Evolutionary conservation across 2,329 filamentous ascomycete genomes (phyloP), one percentile per base, ranked within the genome.

Genomic region (Dactylellina parvicollis): DNA sequence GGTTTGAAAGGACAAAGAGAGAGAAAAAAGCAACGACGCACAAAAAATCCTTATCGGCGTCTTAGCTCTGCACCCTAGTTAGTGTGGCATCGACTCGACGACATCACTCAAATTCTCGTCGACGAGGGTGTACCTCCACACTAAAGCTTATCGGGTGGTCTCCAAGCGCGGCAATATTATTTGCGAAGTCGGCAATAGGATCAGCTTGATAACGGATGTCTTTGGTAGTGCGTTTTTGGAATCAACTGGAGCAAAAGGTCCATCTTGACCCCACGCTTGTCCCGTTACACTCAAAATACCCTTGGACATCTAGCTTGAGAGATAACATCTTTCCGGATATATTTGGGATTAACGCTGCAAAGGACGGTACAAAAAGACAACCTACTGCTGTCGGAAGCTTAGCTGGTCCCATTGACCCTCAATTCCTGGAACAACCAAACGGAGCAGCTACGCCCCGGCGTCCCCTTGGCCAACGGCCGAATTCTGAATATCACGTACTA

Each of bases 41-140:
- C 3, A 18, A 61, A 66, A 73, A 66, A 55, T 66, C 60, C 67
- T 73, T 73, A 73, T 73, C 69, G 69, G 69, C 69, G 69, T 73
- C 69, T 56, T 73, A 65, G 69, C 60, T 40, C 18, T 55, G 12
- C 38, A 64, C 56, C 57, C 50, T 34, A 38, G 57, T 49, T 34
- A 32, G 18, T 55, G 47, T 40, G 66, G 50, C 40, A 56, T 50
- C 54, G n/a, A n/a, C 49, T 34, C 57, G 40, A 61, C 67, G 59
- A 65, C 54, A 24, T 65, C 40, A 24, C 24, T 40, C 8, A 44
- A 40, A 34, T 26, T 34, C n/a, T 55, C 46, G 47, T 36, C 32
- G 36, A 30, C 30, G 30, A 34, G 42, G 44, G 64, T 69, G 64
- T 61, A 47, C 60, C 60, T 73, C 69, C 69, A 65, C 69, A 73